A percentile compares a stretch with the other conserved stretches of the same genome.
Evolutionary conservation across 768 basidiomycete species (phyloP).

Genomic region (Lenzites betulinus): DNA sequence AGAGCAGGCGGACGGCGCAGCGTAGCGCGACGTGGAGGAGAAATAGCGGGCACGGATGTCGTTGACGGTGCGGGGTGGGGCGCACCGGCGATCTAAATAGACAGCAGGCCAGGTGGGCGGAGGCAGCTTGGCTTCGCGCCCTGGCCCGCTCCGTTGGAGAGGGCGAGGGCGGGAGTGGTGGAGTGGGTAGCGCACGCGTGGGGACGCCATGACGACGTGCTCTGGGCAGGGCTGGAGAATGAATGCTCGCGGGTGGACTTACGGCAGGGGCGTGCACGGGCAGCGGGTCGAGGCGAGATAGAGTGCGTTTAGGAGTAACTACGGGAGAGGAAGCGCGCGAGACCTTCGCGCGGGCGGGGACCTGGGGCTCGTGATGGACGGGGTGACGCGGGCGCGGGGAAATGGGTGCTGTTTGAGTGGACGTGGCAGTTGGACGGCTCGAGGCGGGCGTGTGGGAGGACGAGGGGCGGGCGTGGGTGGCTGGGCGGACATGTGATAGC

Average conservation of each 20-base stretch:
- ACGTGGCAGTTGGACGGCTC: not conserved
- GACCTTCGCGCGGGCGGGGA: not conserved
- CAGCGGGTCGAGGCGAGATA: not conserved
- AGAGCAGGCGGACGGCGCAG: not conserved
- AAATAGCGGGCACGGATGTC: not conserved
- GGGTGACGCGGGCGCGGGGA: not conserved
- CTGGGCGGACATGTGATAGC: constrained; percentile 2
- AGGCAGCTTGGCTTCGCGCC: not conserved
- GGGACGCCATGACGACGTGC: not conserved
- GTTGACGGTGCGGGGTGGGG: not conserved
- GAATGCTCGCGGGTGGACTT: not conserved
- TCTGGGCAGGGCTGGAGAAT: constrained; percentile 5
- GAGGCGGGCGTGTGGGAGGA: not conserved
- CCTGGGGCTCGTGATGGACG: not conserved
- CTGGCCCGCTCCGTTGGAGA: not conserved
- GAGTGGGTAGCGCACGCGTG: too few relatives aligned
- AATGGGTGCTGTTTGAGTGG: constrained; percentile 4
- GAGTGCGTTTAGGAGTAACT: constrained; percentile 8
- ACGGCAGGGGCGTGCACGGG: constrained; percentile 4
- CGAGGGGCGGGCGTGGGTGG: constrained; percentile 6
- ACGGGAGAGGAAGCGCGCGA: not conserved
- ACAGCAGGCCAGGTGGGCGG: not conserved
- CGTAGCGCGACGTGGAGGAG: not conserved
- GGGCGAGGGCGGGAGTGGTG: too few relatives aligned
- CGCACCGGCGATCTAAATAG: not conserved